Base-by-base conservation (phyloP, 768 basidiomycete species). In the Lactifluus hygrophoroides region DNA sequence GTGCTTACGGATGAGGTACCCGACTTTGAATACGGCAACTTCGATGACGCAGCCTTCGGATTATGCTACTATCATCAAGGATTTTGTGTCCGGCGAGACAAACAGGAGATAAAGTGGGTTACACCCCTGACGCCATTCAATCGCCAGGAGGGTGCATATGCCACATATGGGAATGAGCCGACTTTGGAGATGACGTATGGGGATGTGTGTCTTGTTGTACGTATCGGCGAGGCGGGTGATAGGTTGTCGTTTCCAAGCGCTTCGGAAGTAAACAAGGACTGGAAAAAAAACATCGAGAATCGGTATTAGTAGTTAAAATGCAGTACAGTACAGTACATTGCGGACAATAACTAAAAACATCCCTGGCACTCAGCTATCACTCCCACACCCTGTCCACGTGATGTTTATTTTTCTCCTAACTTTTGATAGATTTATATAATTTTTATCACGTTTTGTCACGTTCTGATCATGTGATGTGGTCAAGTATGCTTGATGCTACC, bases 131-230 rank as follows among this genome's bases (percentile, higher is more conserved):
- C 57, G 42, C 16, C 14, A 35, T 44, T 42, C 44, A 48, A 35
- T 11, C 21, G 23, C 19, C 32, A 16, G 17, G 30, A 52, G 37
- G 5, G 2, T 11, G 3, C 27, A 8, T 37, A 28, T 7, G 7
- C 28, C 5, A 7, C 30, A 16, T 51, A 47, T 21, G 51, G 51
- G 42, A 47, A 52, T 13, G 30, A 52, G 14, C 30, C 57, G 23
- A 14, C 13, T 19, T 17, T 52, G 43, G 44, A 32, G 3, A 11
- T 32, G 11, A 23, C 16, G 50, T 52, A 58, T 28, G 42, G 57
- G 32, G 35, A 53, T 5, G 19, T 47, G n/a, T 58, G 51, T 23
- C 40, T 58, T 27, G n/a, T 58, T 51, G 51, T 47, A 17, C 16
- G 32, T n/a, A 47, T 58, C 14, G 53, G 53, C 6, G 14, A n/a